phyloP scores from a whole-genome alignment of 257 asterid species.

The Ehretia macrophylla region DNA sequence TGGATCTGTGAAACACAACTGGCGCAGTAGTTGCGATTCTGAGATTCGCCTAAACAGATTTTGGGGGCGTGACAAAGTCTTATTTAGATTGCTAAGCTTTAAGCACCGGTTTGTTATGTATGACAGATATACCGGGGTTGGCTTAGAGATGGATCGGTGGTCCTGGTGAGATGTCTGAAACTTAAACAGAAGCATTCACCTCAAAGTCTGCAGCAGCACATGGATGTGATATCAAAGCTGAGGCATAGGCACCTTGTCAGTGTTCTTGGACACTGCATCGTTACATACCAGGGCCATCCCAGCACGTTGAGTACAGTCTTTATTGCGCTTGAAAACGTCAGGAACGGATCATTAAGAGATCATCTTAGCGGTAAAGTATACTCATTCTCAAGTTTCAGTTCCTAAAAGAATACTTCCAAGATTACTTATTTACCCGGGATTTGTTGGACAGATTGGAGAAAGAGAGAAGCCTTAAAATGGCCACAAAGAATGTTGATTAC shows the following conservation, averaged over 20 bases:
- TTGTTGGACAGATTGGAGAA: constrained; percentile 70
- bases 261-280: constrained; percentile 89
- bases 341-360: constrained; percentile 70
- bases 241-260: constrained; percentile 91
- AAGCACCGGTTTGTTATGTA: neutral
- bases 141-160: constrained; percentile 80
- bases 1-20: too few species aligned
- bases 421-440: constrained; percentile 3
- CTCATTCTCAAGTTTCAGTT: neutral
- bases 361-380: constrained; percentile 57
- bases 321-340: constrained; percentile 69
- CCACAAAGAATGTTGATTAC: constrained; percentile 85
- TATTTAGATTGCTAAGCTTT: neutral
- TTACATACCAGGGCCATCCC: constrained; percentile 85
- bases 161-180: constrained; percentile 79
- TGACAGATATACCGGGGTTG: constrained; percentile 76
- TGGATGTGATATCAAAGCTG: constrained; percentile 85
- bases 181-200: constrained; percentile 81
- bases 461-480: constrained; percentile 80
- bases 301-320: constrained; percentile 69
- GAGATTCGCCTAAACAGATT: too few species aligned
- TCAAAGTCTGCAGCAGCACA: constrained; percentile 82
- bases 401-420: neutral
- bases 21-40: too few species aligned
- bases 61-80: neutral